phyloP scores from a whole-genome alignment of 257 asterid species.

The Rehmannia glutinosa region DNA sequence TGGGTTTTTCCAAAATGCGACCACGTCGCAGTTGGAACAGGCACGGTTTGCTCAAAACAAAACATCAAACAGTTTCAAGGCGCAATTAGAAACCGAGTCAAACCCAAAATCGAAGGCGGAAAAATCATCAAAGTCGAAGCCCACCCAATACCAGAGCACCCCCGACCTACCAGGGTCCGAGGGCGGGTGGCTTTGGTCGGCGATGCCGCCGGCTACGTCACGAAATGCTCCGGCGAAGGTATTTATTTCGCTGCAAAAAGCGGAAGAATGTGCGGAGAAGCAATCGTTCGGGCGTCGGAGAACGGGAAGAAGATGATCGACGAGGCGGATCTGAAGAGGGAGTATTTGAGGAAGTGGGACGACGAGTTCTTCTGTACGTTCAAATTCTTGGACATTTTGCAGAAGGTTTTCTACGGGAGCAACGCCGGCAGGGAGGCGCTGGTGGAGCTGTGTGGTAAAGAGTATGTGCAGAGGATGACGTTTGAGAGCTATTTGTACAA shows the following conservation, averaged over 20 bases:
- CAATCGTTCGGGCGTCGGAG: constrained; percentile 57
- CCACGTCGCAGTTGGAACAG: constrained; percentile 87
- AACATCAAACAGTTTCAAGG: constrained; percentile 47
- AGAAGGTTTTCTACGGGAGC: constrained; percentile 68
- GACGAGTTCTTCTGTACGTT: constrained; percentile 59
- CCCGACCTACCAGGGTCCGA: constrained; percentile 56
- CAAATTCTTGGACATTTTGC: constrained; percentile 60
- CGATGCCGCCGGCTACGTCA: constrained; percentile 82
- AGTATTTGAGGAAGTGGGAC: constrained; percentile 78
- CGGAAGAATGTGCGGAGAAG: constrained; percentile 84
- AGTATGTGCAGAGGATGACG: constrained; percentile 81
- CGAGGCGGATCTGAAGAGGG: constrained; percentile 66
- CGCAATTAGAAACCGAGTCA: constrained; percentile 42
- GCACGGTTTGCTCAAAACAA: constrained; percentile 47
- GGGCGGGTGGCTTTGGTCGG: constrained; percentile 78
- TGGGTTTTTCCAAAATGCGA: constrained; percentile 94
- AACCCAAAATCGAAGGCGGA: constrained; percentile 48
- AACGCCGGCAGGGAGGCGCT: constrained; percentile 79
- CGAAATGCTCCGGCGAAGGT: constrained; percentile 87
- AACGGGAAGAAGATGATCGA: constrained; percentile 54
- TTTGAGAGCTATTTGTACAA: constrained; percentile 81
- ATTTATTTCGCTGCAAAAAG: constrained; percentile 79
- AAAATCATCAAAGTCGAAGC: constrained; percentile 64
- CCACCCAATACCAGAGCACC: constrained; percentile 89
- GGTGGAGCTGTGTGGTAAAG: constrained; percentile 82